Conservation (phyloP, 371 early-diverging fungal species). For the Rhizopus delemar region DNA sequence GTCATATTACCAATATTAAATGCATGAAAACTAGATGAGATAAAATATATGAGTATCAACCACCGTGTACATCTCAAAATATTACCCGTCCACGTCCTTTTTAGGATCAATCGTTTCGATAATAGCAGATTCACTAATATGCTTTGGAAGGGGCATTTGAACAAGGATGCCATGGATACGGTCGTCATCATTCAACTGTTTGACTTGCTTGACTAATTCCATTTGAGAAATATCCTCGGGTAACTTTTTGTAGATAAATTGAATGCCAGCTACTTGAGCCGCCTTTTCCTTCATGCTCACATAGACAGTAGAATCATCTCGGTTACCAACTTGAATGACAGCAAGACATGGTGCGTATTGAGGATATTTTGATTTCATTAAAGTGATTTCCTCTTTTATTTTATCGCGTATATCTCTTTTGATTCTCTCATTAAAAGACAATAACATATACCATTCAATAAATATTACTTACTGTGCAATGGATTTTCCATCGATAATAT, state of each 20-base stretch:
- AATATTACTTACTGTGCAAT: slow-evolving; percentile 58
- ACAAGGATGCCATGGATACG: slow-evolving; percentile 89
- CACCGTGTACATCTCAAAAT: neutral
- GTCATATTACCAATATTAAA: slow-evolving; percentile 89
- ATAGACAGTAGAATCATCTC: slow-evolving; percentile 90
- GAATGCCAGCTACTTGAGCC: slow-evolving; percentile 70
- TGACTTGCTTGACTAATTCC: slow-evolving; percentile 60
- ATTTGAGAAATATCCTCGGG: slow-evolving; percentile 51
- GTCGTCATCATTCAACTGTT: slow-evolving; percentile 74
- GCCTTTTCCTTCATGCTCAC: slow-evolving; percentile 90
- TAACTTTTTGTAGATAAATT: slow-evolving; percentile 43
- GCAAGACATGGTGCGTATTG: slow-evolving; percentile 81
- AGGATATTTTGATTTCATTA: slow-evolving; percentile 58
- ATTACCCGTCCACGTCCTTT: slow-evolving; percentile 95
- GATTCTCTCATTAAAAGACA: neutral
- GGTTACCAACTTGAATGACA: slow-evolving; percentile 87
- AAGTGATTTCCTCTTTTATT: slow-evolving; percentile 63
- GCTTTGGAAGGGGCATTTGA: slow-evolving; percentile 89
- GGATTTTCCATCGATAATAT: slow-evolving; percentile 71
- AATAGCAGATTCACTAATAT: slow-evolving; percentile 74
- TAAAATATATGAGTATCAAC: neutral
- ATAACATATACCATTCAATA: slow-evolving; percentile 2
- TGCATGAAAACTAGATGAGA: slow-evolving; percentile 71
- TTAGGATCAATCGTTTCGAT: slow-evolving; percentile 80
- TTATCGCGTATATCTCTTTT: slow-evolving; percentile 62